Base-by-base conservation (phyloP, 768 basidiomycete species). In the Suillus discolor region DNA sequence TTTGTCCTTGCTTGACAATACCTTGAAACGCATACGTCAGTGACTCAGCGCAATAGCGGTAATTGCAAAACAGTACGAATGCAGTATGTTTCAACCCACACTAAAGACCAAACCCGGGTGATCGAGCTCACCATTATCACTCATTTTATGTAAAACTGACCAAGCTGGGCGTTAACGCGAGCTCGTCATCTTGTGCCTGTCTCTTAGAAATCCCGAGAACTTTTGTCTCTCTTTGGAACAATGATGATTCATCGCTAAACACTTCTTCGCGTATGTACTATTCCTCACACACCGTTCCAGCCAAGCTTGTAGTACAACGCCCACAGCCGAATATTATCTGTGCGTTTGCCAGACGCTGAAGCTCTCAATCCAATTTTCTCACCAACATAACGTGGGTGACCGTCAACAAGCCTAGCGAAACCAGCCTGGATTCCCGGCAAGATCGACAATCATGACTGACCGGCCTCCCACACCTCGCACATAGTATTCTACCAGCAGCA, bases 131-230 rank as follows among this genome's bases (percentile, higher is more conserved):
- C 55, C 3, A 4, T 8, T 11, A 25, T 39, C 23, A n/a, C 6
- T 36, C n/a, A 9, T 38, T 23, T 38, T 42, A 42, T 4, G 31
- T 31, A 31, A 23, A 25, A 62, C 47, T 23, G 23, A 13, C 12
- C 31, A 31, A 31, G 47, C 25, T 15, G 49, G 23, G 39, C 36
- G 20, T 47, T 23, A 9, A 12, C 12, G 62, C n/a, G 34, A 53
- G 23, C 5, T 34, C 49, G 31, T n/a, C 11, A 12, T 12, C 49
- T n/a, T 20, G 42, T 34, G 63, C 53, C 34, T 65, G 51, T 25
- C 39, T 25, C 57, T 68, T 51, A 41, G 62, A 51, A 65, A 72
- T 55, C 47, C 42, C 41, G 28, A 47, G 67, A 73, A 71, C 39
- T 57, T 54, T 42, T 8, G 54, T 44, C 49, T 55, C 51, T 34